phyloP scores from a whole-genome alignment of 208 protist species.

The Acanthamoeba castellanii region DNA sequence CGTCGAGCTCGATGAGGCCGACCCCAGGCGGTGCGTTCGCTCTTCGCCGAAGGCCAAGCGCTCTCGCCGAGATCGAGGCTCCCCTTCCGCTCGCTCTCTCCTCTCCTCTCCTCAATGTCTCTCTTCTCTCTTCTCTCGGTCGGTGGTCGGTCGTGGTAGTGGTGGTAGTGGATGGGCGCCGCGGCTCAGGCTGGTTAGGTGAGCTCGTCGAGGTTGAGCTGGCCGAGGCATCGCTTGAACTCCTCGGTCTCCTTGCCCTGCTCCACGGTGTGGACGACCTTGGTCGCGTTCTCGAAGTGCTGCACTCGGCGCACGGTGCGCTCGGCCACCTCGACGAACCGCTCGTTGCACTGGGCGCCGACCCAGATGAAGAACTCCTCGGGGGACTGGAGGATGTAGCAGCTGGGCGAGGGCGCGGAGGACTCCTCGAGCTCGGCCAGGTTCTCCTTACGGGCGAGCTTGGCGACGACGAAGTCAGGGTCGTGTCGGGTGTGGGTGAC shows the following conservation, averaged over 20 bases:
- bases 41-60: too few species aligned
- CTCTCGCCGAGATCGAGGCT: too few species aligned
- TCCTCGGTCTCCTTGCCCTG: slow-evolving; percentile 52
- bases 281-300: slow-evolving; percentile 25
- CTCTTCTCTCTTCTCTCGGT: background rate
- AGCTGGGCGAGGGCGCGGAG: slow-evolving; percentile 28
- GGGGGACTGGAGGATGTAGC: slow-evolving; percentile 55
- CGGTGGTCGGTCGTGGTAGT: background rate
- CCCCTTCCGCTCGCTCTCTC: background rate
- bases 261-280: slow-evolving; percentile 5
- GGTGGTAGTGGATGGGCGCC: background rate
- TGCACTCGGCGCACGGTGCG: slow-evolving; percentile 23
- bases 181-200: background rate
- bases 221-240: background rate
- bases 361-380: slow-evolving; percentile 59
- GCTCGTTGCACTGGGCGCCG: slow-evolving; percentile 29
- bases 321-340: slow-evolving; percentile 10
- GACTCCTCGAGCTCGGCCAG: slow-evolving; percentile 17
- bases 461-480: slow-evolving; percentile 46
- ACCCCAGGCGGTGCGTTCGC: too few species aligned
- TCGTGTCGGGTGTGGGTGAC: slow-evolving; percentile 38
- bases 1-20: background rate
- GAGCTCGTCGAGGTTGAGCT: background rate
- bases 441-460: slow-evolving; percentile 25
- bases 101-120: background rate